Base-by-base conservation (phyloP, 805 yeast genomes). In the Phaffomyces opuntiae region DNA sequence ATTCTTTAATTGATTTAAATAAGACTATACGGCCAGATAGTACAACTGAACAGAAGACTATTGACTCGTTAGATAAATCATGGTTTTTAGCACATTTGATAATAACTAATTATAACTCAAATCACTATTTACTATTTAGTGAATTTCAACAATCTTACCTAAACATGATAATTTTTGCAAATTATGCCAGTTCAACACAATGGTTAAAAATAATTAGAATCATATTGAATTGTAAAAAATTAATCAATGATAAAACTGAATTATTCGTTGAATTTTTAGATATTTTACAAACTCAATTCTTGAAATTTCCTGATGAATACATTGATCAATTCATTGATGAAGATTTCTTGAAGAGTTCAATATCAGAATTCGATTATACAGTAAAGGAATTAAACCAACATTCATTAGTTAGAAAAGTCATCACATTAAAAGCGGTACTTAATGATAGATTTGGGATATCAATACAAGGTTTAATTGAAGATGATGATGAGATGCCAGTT, bases 101-200 rank as follows among this genome's bases (percentile, higher is more conserved):
- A 14, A 41, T 51, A 5, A 43, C 50, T 1, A 47, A 50, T 12
- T 71, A 59, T 37, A 66, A 65, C 24, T 53, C 52, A 21, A 69
- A 58, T 43, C 52, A 38, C 17, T 56, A 55, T 0, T 39, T 56
- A 3, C 50, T 77, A 4, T 49, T 80, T 6, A 78, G 78, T 2
- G 88, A 84, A 53, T 55, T 80, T 7, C 78, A 80, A 51, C 56
- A 81, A 19, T 56, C 74, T 2, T 83, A 70, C 49, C 42, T 80
- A 1, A 64, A 74, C 45, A 66, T 73, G 38, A 54, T 79, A 1
- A 53, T 79, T 1, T 66, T 83, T 50, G 86, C 83, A 14, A 85
- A 83, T 58, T 74, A 75, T 54, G 76, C 85, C 17, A 77, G 83
- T 13, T 72, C 78, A 17, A 64, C 75, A 19, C 89, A 83, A 52